Conservation (phyloP, 164 flowering plant species). For the Umbellularia californica region DNA sequence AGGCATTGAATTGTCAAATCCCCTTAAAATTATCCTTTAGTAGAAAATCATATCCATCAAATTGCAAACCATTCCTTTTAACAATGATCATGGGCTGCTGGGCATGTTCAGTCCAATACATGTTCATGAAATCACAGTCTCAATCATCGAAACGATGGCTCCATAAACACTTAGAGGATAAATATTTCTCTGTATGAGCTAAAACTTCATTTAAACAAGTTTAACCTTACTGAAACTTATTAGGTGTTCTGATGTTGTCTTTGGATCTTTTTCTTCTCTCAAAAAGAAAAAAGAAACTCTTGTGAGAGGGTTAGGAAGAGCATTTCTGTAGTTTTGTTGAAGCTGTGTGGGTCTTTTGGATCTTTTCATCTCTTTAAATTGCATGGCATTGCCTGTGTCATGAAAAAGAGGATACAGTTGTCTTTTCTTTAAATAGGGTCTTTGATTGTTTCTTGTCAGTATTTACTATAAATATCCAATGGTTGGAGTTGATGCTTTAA, state of each 20-base stretch:
- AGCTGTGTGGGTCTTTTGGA: background rate
- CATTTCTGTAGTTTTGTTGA: background rate
- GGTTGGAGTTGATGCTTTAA: background rate
- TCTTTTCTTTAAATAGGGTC: background rate
- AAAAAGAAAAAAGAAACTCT: no score
- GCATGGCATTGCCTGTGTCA: background rate
- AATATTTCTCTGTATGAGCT: no score
- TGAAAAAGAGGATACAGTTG: background rate
- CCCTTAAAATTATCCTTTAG: no score
- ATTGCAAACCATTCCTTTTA: no score
- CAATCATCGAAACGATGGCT: background rate
- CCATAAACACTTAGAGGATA: background rate
- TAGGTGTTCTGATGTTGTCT: no score
- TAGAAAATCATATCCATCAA: no score
- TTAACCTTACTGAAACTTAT: background rate
- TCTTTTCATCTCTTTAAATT: background rate
- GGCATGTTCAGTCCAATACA: no score
- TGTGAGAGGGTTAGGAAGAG: background rate
- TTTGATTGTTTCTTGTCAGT: background rate
- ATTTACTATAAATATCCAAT: background rate
- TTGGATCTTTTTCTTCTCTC: no score
- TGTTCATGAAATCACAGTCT: no score
- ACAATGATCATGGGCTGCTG: no score
- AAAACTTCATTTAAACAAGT: background rate
- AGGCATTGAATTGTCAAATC: no score